Percentiles rank a stretch among this genome's conserved stretches.
These are phyloP conservation scores for Russula abietina DNA, from an alignment of 768 basidiomycete species.

Conservation along the genomic window DNA sequence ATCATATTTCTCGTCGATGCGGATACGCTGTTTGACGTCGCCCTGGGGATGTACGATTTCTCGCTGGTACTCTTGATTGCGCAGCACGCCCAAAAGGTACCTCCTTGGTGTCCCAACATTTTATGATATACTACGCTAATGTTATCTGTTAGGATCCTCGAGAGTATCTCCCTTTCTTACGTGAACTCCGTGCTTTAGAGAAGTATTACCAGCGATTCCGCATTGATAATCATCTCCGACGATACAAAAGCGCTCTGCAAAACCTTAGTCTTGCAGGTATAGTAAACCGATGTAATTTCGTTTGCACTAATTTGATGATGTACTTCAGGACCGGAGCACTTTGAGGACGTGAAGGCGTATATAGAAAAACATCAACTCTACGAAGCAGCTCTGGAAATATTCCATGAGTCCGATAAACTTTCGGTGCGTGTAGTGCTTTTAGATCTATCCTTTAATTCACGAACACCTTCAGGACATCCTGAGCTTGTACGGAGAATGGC, in stretches of 20 bases:
- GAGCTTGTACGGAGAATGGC: conserved; percentile 76
- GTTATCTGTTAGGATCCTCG: conserved; percentile 70
- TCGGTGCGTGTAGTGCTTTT: conserved; percentile 38
- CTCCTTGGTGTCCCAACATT: not conserved
- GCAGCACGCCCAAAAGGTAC: conserved; percentile 95
- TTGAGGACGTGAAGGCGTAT: conserved; percentile 77
- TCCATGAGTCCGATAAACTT: conserved; percentile 59
- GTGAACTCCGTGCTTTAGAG: conserved; percentile 76
- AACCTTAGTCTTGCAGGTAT: conserved; percentile 70
- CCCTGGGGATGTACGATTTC: conserved; percentile 99
- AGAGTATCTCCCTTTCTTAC: conserved; percentile 95
- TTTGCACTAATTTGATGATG: not conserved
- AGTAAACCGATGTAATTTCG: not conserved
- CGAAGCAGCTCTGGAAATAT: conserved; percentile 65
- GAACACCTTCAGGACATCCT: conserved; percentile 47
- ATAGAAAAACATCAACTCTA: conserved; percentile 74
- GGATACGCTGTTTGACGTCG: conserved; percentile 84
- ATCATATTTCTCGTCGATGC: conserved; percentile 97
- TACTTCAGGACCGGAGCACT: conserved; percentile 53
- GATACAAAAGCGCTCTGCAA: conserved; percentile 64
- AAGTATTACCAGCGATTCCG: conserved; percentile 79
- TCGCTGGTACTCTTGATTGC: conserved; percentile 92
- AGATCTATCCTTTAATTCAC: not conserved
- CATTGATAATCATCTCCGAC: conserved; percentile 88
- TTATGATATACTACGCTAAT: conserved; percentile 4